Base-by-base conservation (phyloP, 169 alveolate genomes). In the Cryptosporidium felis region DNA sequence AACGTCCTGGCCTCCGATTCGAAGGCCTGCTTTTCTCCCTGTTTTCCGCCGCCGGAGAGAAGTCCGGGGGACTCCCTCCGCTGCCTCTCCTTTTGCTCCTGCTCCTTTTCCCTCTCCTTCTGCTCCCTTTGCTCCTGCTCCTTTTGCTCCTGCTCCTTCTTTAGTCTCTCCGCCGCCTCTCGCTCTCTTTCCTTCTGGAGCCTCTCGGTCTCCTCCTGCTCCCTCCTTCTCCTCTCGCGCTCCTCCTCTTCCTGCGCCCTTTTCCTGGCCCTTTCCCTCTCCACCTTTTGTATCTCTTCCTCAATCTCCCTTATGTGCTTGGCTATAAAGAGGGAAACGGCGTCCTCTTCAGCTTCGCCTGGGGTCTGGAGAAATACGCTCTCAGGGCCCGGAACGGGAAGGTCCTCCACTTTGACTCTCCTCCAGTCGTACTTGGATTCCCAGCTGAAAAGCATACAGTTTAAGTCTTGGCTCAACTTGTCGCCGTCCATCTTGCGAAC, bases 401-500 rank as follows among this genome's bases (percentile, higher is more conserved):
- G 23, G 47, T 9, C 26, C 40, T 5, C n/a, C 0, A 36, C 59
- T 61, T 28, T n/a, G n/a, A n/a, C n/a, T n/a, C 0, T n/a, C 21
- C 3, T 32, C 23, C 16, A 18, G n/a, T 14, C 5, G 36, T 74
- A 36, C n/a, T 53, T 26, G 23, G 67, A 16, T 26, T 74, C 85
- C 85, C 85, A 74, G 30, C 59, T 51, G 4, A 56, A 18, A 3
- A 74, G 34, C 40, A 56, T 47, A 41, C 23, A 74, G 40, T 49
- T 53, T 12, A 74, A 56, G 5, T 74, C 44, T 21, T 74, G 67
- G 21, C 85, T 38, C n/a, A 74, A 16, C 34, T 74, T 74, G 21
- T 74, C 85, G 1, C 65, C 67, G 41, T 74, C 85, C 85, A 74
- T 74, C 16, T 28, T 46, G n/a, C 18, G 26, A 21, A 56, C 9